phyloP scores from a whole-genome alignment of 2,329 filamentous ascomycete genomes.

The Chrysoporthe austroafricana region DNA sequence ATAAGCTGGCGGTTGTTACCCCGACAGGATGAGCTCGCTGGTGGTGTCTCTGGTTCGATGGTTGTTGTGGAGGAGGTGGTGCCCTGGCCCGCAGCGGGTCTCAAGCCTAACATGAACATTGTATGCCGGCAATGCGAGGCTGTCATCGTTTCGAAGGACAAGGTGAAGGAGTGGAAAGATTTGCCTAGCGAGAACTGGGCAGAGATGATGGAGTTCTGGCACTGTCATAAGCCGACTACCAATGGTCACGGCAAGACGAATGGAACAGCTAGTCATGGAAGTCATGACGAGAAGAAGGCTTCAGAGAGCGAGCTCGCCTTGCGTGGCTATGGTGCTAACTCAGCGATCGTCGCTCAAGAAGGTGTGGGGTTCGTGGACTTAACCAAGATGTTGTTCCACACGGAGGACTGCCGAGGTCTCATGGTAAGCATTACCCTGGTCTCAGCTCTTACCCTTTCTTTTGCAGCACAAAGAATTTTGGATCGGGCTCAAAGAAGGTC shows the following conservation, averaged over 20 bases:
- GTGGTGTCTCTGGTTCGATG: conserved; percentile 43
- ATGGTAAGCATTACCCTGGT: conserved; percentile 40
- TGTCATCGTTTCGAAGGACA: conserved; percentile 34
- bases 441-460: conserved; percentile 6
- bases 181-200: conserved; percentile 97
- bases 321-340: conserved; percentile 85
- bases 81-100: conserved; percentile 25
- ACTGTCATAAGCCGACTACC: conserved; percentile 83
- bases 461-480: background rate
- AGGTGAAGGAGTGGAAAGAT: conserved; percentile 73
- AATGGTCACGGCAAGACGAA: conserved; percentile 54
- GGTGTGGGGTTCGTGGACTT: conserved; percentile 81
- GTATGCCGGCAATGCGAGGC: conserved; percentile 28
- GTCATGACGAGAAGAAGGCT: conserved; percentile 32
- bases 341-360: conserved; percentile 66
- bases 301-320: conserved; percentile 52
- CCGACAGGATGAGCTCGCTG: conserved; percentile 24
- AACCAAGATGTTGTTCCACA: conserved; percentile 72
- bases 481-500: conserved; percentile 66
- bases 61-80: conserved; percentile 32
- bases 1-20: conserved; percentile 27
- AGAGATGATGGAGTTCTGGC: conserved; percentile 99
- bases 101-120: conserved; percentile 16
- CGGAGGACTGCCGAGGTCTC: conserved; percentile 63
- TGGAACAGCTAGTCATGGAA: conserved; percentile 26